phyloP scores from a whole-genome alignment of 2,329 filamentous ascomycete species.

The Penicillium sp. region DNA sequence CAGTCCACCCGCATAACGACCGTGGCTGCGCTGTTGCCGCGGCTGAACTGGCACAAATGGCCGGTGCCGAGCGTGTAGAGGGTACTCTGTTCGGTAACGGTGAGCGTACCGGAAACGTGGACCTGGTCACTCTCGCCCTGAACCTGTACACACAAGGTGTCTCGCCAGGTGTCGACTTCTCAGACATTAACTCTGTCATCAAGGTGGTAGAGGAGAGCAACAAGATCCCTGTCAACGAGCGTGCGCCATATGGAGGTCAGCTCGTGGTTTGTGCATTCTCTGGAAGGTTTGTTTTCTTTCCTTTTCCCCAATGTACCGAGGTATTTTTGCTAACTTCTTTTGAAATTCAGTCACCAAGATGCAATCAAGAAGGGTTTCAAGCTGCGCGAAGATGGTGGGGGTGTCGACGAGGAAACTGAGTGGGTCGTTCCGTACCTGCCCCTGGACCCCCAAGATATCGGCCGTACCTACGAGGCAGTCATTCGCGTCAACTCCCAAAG shows the following conservation, averaged over 20 bases:
- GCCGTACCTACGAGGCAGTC: constrained; percentile 94
- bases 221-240: constrained; percentile 88
- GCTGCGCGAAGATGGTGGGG: constrained; percentile 60
- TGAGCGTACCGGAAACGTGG: constrained; percentile 92
- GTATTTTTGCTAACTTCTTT: background rate
- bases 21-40: constrained; percentile 85
- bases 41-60: constrained; percentile 92
- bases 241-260: constrained; percentile 79
- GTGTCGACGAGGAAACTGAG: constrained; percentile 57
- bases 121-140: constrained; percentile 84
- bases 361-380: constrained; percentile 88
- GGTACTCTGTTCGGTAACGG: constrained; percentile 93
- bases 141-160: constrained; percentile 96
- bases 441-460: constrained; percentile 88
- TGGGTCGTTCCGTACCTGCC: constrained; percentile 93
- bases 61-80: constrained; percentile 89
- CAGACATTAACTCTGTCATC: constrained; percentile 80
- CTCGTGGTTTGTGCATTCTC: constrained; percentile 10
- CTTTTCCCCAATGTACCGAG: background rate
- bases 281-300: background rate
- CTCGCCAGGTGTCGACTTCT: constrained; percentile 82
- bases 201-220: constrained; percentile 87
- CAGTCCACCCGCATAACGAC: constrained; percentile 92
- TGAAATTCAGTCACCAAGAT: constrained; percentile 70
- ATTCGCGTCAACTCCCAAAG: constrained; percentile 97